phyloP scores from a whole-genome alignment of 2,329 filamentous ascomycete species.

The Dactylellina sp. region DNA sequence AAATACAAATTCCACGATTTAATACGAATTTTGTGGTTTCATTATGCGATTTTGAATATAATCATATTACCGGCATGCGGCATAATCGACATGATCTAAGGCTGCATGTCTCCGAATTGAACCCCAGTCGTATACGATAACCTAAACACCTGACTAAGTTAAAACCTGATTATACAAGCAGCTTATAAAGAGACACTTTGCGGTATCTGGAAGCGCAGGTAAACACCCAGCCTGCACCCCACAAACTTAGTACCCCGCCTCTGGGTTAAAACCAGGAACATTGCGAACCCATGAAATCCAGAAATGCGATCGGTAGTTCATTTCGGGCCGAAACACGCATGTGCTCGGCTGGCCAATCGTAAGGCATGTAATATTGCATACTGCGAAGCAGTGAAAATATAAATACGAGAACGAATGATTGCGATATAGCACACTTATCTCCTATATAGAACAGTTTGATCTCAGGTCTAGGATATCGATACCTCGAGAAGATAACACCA shows the following conservation, averaged over 20 bases:
- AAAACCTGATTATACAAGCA: conserved; percentile 46
- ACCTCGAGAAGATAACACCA: no score
- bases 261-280: not conserved
- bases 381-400: not conserved
- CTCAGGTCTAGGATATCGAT: no score
- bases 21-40: no score
- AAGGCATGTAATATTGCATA: not conserved
- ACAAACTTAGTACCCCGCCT: conserved; percentile 18
- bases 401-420: no score
- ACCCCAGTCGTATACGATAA: not conserved
- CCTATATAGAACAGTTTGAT: no score
- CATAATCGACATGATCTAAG: not conserved
- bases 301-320: conserved; percentile 29
- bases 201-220: conserved; percentile 10
- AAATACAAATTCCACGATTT: no score
- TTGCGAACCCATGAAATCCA: not conserved
- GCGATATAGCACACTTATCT: no score
- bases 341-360: conserved; percentile 27
- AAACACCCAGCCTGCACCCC: no score
- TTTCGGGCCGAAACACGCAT: conserved; percentile 48
- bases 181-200: conserved; percentile 39
- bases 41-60: no score
- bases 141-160: conserved; percentile 28
- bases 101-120: not conserved
- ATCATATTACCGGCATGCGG: no score